phyloP scores from a whole-genome alignment of 2,329 filamentous ascomycete species.

The Alternaria solani region DNA sequence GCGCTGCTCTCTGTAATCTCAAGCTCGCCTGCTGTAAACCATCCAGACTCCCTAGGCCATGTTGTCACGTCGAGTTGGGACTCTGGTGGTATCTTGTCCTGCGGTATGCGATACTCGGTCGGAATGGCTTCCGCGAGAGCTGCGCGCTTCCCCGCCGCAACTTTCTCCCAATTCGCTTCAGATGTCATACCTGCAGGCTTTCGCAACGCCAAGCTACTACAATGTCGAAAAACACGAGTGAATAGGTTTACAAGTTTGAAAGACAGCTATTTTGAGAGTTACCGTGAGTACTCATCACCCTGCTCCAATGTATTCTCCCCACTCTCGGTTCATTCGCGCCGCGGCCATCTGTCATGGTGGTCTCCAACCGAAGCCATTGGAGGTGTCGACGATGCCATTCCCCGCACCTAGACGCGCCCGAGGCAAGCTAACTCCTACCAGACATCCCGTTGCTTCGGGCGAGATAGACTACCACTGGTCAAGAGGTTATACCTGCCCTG shows the following conservation, averaged over 20 bases:
- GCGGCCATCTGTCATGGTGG: constrained; percentile 16
- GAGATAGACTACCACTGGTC: constrained; percentile 3
- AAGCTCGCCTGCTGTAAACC: constrained; percentile 64
- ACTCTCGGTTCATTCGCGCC: constrained; percentile 28
- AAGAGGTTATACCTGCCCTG: constrained; percentile 10
- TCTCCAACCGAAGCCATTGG: constrained; percentile 7
- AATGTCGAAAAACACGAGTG: not conserved
- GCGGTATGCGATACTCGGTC: constrained; percentile 65
- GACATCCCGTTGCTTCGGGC: constrained; percentile 11
- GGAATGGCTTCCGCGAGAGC: constrained; percentile 62
- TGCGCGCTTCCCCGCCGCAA: constrained; percentile 55
- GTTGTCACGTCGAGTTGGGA: constrained; percentile 64
- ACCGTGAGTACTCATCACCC: constrained; percentile 8
- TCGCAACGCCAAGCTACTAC: not conserved
- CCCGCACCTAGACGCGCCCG: constrained; percentile 10
- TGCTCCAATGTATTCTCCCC: constrained; percentile 27
- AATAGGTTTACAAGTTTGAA: not conserved
- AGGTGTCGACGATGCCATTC: constrained; percentile 9
- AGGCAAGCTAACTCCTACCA: constrained; percentile 11
- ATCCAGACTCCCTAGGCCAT: constrained; percentile 65
- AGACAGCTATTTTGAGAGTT: not conserved
- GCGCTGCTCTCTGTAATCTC: constrained; percentile 59
- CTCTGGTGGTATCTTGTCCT: constrained; percentile 61
- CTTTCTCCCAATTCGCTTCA: constrained; percentile 54
- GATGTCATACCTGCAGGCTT: constrained; percentile 8